These are phyloP conservation scores for Hibiscus mutabilis DNA, from an alignment of 345 rosid species.

Conservation along the genomic window DNA sequence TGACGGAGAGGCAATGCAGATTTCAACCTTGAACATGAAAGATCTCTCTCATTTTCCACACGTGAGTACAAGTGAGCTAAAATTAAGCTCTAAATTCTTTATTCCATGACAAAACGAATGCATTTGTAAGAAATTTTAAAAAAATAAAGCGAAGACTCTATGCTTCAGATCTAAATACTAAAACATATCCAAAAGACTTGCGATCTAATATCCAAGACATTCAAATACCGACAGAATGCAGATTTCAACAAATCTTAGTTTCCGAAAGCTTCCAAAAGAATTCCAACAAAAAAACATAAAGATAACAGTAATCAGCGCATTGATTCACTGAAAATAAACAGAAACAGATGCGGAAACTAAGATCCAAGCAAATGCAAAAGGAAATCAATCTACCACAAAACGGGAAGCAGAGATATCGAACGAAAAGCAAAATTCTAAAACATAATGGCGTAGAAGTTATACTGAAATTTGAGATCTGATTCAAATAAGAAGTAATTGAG, in stretches of 20 bases:
- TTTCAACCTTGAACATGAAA: conserved; percentile 22
- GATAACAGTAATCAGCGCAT: background rate
- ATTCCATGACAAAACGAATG: background rate
- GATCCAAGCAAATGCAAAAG: background rate
- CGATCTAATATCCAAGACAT: background rate
- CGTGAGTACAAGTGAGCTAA: background rate
- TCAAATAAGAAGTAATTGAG: background rate
- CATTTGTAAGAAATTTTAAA: background rate
- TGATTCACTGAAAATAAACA: background rate
- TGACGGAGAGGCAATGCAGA: background rate
- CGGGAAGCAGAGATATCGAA: too few relatives aligned
- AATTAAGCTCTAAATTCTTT: background rate
- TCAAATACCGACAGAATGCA: background rate
- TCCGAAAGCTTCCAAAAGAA: background rate
- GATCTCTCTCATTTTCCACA: conserved; percentile 28
- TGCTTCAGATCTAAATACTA: background rate
- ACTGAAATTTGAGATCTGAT: background rate
- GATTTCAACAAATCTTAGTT: background rate
- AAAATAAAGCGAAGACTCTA: background rate
- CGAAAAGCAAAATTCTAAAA: background rate
- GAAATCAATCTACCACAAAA: background rate
- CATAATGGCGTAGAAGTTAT: background rate
- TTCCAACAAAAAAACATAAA: background rate
- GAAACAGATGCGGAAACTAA: background rate
- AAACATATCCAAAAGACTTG: background rate